A percentile compares a stretch with the other conserved stretches of the same genome.
Evolutionary conservation across 2,329 filamentous ascomycete species (phyloP).

Genomic region (Boeremia lycopersici): DNA sequence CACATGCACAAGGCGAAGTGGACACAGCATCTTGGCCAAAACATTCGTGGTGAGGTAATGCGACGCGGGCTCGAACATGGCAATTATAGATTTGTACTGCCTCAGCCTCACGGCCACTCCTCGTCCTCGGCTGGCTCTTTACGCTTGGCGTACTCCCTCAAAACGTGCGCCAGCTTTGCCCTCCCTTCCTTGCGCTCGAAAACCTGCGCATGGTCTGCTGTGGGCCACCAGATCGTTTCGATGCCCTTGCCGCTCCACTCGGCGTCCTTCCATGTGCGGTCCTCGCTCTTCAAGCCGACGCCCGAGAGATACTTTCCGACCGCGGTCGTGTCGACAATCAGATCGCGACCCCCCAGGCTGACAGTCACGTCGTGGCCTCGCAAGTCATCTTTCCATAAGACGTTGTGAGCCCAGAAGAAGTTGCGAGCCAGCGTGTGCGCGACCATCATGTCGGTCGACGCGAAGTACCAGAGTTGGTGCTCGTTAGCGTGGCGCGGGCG

Average conservation of each 20-base stretch:
- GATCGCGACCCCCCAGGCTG: constrained; percentile 63
- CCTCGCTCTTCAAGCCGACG: constrained; percentile 37
- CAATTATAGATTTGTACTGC: background rate
- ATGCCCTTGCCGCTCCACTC: constrained; percentile 53
- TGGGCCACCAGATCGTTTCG: constrained; percentile 65
- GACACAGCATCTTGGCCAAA: constrained; percentile 3
- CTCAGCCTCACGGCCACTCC: background rate
- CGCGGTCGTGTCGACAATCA: constrained; percentile 67
- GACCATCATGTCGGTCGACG: constrained; percentile 69
- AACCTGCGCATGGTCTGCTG: constrained; percentile 67
- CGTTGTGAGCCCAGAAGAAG: constrained; percentile 75
- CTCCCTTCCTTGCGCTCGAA: constrained; percentile 39
- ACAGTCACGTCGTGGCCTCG: constrained; percentile 58
- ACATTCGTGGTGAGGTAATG: constrained; percentile 7
- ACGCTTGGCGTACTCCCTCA: constrained; percentile 33
- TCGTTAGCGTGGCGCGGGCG: constrained; percentile 62
- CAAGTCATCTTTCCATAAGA: constrained; percentile 72
- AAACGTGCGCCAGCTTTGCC: constrained; percentile 30
- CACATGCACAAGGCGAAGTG: constrained; percentile 8
- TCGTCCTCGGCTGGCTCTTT: constrained; percentile 15
- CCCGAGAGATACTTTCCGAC: constrained; percentile 64
- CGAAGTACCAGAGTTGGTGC: constrained; percentile 74
- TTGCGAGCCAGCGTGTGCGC: constrained; percentile 67
- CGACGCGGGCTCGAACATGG: background rate
- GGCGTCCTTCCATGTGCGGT: constrained; percentile 39